These are phyloP conservation scores for Acanthochlamys bracteata DNA, from an alignment of 106 monocot genomes.

Conservation along the genomic window DNA sequence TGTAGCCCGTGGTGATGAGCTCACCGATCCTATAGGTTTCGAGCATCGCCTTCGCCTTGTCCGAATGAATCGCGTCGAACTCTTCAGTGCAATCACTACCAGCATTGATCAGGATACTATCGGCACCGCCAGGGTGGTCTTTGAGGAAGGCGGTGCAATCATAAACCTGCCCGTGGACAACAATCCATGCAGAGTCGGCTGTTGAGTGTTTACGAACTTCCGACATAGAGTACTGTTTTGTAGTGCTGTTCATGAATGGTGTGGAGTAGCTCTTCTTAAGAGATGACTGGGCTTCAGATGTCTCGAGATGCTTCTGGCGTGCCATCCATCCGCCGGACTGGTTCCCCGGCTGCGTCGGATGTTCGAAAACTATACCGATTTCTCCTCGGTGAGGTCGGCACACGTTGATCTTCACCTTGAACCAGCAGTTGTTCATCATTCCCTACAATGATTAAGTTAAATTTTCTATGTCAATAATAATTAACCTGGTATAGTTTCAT, in stretches of 20 bases:
- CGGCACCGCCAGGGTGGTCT: slow-evolving; percentile 90
- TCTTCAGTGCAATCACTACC: slow-evolving; percentile 93
- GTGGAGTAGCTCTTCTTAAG: slow-evolving; percentile 61
- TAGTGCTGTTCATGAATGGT: slow-evolving; percentile 54
- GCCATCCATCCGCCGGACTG: slow-evolving; percentile 88
- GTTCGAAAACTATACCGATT: slow-evolving; percentile 73
- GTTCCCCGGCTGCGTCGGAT: slow-evolving; percentile 87
- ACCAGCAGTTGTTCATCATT: slow-evolving; percentile 99
- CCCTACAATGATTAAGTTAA: no score
- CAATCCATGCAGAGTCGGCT: slow-evolving; percentile 68
- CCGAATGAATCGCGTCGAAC: slow-evolving; percentile 95
- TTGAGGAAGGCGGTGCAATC: slow-evolving; percentile 90
- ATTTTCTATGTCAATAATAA: no score
- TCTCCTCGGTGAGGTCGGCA: slow-evolving; percentile 60
- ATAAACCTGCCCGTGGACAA: slow-evolving; percentile 79
- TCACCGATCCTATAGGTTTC: slow-evolving; percentile 80
- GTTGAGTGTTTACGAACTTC: slow-evolving; percentile 65
- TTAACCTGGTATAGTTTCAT: no score
- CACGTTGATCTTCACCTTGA: slow-evolving; percentile 49
- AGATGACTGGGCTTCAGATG: slow-evolving; percentile 13
- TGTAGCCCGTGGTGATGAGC: slow-evolving; percentile 37
- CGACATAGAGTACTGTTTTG: slow-evolving; percentile 33
- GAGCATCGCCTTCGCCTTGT: slow-evolving; percentile 75
- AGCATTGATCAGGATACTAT: slow-evolving; percentile 93
- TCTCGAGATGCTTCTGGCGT: slow-evolving; percentile 45